phyloP scores from a whole-genome alignment of 345 rosid species.

The Salix viminalis region DNA sequence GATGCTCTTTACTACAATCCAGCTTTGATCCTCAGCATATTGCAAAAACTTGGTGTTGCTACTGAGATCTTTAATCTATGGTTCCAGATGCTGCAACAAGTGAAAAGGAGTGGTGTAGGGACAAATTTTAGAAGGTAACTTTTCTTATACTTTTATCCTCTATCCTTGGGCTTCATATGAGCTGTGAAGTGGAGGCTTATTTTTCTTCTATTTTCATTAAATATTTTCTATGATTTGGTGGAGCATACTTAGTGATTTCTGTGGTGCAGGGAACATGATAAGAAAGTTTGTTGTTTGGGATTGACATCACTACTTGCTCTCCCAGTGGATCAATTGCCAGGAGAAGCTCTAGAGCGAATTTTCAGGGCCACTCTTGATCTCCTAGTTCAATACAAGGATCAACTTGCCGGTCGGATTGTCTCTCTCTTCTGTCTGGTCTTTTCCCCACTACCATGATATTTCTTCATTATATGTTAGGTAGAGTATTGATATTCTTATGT shows the following conservation, averaged over 20 bases:
- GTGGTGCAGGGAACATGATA: constrained; percentile 78
- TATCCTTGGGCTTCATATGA: background rate
- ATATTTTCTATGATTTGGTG: background rate
- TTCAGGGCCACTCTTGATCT: constrained; percentile 86
- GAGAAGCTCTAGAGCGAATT: constrained; percentile 80
- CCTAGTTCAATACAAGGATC: constrained; percentile 81
- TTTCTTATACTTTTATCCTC: background rate
- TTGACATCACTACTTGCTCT: constrained; percentile 80
- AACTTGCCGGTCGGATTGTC: constrained; percentile 74
- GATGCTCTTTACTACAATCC: constrained; percentile 90
- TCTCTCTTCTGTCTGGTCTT: background rate
- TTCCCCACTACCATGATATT: constrained; percentile 2
- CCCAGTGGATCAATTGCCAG: constrained; percentile 79
- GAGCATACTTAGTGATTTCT: constrained; percentile 14
- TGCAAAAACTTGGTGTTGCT: constrained; percentile 77
- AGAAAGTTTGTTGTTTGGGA: constrained; percentile 98
- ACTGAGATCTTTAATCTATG: constrained; percentile 74
- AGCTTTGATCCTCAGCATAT: constrained; percentile 62
- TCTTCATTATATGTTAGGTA: background rate
- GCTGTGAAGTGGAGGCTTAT: no score
- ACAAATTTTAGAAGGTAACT: constrained; percentile 80
- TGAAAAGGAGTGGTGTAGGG: constrained; percentile 69
- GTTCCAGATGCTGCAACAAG: constrained; percentile 96
- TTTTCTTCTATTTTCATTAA: background rate
- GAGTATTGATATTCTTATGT: background rate